phyloP scores from a whole-genome alignment of 2,329 filamentous ascomycete genomes.

The Phoma sp. region DNA sequence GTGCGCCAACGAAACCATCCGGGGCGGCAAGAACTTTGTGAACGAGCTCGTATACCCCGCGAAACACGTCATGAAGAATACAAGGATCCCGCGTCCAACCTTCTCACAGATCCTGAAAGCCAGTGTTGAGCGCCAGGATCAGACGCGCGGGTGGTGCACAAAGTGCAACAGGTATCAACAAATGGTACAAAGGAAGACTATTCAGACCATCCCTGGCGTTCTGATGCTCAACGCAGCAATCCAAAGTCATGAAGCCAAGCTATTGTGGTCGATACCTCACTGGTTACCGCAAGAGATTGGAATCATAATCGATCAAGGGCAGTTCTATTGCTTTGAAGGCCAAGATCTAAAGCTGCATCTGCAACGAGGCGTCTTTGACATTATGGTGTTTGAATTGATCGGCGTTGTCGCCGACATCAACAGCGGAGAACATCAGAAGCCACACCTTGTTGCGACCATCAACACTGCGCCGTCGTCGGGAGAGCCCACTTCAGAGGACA shows the following conservation, averaged over 20 bases:
- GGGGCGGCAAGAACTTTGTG: conserved; percentile 78
- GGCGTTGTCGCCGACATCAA: conserved; percentile 92
- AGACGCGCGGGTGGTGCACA: conserved; percentile 90
- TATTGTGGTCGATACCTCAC: conserved; percentile 85
- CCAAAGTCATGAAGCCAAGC: conserved; percentile 73
- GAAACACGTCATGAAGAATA: conserved; percentile 61
- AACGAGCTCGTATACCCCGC: conserved; percentile 85
- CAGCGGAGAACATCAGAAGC: conserved; percentile 80
- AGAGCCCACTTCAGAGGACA: conserved; percentile 65
- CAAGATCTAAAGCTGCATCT: conserved; percentile 83
- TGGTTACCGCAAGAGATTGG: conserved; percentile 96
- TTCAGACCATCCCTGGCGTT: conserved; percentile 82
- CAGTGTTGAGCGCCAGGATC: conserved; percentile 87
- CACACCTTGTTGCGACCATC: conserved; percentile 88
- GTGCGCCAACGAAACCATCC: conserved; percentile 84
- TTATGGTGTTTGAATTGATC: conserved; percentile 89
- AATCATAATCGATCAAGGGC: conserved; percentile 86
- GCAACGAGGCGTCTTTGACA: conserved; percentile 77
- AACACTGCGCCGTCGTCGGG: conserved; percentile 77
- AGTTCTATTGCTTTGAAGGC: conserved; percentile 94
- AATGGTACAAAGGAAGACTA: conserved; percentile 81
- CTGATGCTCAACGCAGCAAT: conserved; percentile 84
- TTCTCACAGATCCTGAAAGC: conserved; percentile 94
- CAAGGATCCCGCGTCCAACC: conserved; percentile 61
- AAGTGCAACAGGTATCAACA: conserved; percentile 90